Percentiles rank a stretch among this genome's conserved stretches.
These are phyloP conservation scores for Eutrema yunnanense DNA, from an alignment of 345 rosid genomes.

Conservation along the genomic window DNA sequence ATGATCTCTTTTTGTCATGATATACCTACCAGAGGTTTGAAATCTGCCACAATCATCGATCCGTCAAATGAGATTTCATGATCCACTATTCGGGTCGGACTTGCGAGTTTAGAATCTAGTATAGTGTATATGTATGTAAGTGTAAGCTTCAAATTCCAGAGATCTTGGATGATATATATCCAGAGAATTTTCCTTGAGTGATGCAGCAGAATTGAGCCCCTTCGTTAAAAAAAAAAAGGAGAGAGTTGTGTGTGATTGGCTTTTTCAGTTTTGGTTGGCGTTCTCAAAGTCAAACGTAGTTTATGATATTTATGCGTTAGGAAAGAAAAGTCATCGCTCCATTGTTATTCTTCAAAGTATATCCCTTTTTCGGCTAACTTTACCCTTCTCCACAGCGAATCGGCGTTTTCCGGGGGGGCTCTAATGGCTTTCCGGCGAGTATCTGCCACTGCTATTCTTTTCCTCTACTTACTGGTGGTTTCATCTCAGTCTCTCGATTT, in stretches of 20 bases:
- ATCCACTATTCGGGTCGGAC: too few relatives aligned
- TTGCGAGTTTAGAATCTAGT: too few relatives aligned
- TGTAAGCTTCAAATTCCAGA: too few relatives aligned
- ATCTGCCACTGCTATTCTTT: slow-evolving; percentile 19
- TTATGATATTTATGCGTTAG: not conserved
- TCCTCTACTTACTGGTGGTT: slow-evolving; percentile 42
- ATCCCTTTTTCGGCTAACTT: not conserved
- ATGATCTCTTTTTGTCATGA: not conserved
- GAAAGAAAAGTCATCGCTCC: not conserved
- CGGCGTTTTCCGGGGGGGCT: not conserved
- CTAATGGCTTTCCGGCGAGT: slow-evolving; percentile 45
- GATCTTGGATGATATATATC: too few relatives aligned
- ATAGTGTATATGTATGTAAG: too few relatives aligned
- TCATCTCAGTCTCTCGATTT: slow-evolving; percentile 52
- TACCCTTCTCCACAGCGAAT: not conserved
- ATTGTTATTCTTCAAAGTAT: slow-evolving; percentile 8
- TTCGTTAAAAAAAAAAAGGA: too few relatives aligned
- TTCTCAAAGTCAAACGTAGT: not conserved
- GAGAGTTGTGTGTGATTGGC: too few relatives aligned
- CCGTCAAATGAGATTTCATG: too few relatives aligned
- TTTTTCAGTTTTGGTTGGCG: not conserved
- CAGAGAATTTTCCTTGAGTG: too few relatives aligned
- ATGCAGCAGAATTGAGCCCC: too few relatives aligned
- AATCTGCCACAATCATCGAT: too few relatives aligned
- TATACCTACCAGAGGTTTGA: too few relatives aligned